Evolutionary conservation across 768 basidiomycete genomes (phyloP), one percentile per base, ranked within the genome.

Genomic region (Tricholoma sp.): DNA sequence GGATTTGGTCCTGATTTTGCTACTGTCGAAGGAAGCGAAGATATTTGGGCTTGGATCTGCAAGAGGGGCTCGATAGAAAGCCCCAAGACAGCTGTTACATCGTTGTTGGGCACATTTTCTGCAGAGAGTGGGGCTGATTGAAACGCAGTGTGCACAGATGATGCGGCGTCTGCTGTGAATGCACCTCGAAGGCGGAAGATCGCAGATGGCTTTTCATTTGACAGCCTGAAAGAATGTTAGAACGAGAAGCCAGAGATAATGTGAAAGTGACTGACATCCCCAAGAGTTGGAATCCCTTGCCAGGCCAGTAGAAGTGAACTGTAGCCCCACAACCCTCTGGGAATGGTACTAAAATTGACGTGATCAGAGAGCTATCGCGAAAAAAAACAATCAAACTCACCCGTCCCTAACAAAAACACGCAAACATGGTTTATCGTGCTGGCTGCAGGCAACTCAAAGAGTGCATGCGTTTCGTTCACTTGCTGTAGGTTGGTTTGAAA

Each of bases 151-250:
- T 76, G 75, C 7, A 74, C 62, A 2, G 73, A 69, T 44, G 70
- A 65, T 4, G 70, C 66, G 20, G 68, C 58, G 7, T 70, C 65
- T n/a, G 72, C 66, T 42, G 72, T 75, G 65, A 83, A 87, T 10
- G 80, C 80, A 7, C 87, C 85, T 4, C 85, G 81, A 20, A 93
- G 76, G 20, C 91, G 89, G 72, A 93, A 93, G 65, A 94, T 91
- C 0, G 91, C 89, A 10, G 90, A 91, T 0, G 91, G 91, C 66
- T 93, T 93, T 32, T 92, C 90, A 66, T 93, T 93, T 12, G 91
- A 91, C 24, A 95, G 77, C 85, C 91, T 94, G 60, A 11, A 33
- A 5, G 17, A 13, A 36, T 8, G 28, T 47, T 28, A 52, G 12
- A 32, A 37, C n/a, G 50, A 13, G 32, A 15, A 29, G 18, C 2